Base-by-base conservation (phyloP, 106 monocot genomes). In the Narthecium ossifragum region DNA sequence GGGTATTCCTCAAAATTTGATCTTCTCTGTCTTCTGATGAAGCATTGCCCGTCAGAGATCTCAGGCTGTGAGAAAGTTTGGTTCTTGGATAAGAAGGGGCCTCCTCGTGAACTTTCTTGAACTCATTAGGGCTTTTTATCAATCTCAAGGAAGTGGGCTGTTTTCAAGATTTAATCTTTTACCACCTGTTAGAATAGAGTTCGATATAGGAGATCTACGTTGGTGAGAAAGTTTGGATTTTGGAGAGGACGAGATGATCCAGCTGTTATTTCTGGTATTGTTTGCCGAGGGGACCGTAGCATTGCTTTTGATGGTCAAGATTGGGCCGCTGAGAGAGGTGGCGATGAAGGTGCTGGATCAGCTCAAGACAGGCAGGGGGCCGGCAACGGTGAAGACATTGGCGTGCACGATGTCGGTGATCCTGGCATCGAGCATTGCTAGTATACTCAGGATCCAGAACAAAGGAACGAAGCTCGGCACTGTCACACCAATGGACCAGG, bases 401-500 rank as follows among this genome's bases (percentile, higher is more conserved):
- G 85, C 82, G 3, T 94, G 89, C 68, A 94, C 93, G 15, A 60
- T 89, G 78, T 76, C 72, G 10, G 75, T 83, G 59, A 78, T 94
- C 31, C 48, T 85, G 25, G 62, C 73, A 32, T 94, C 93, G 53
- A 94, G 85, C 55, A 37, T 94, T 5, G 32, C 65, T 17, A 89
- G 75, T 70, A 82, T 89, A 22, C 63, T 85, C 55, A 88, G 72
- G 72, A 89, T 94, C 63, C 88, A 89, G 77, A 83, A 83, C 54
- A 69, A 81, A 41, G 85, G 82, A 8, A 26, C 65, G 23, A 88
- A 89, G 76, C 85, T 94, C 52, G 93, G 93, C 29, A 89, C 85
- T 26, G 77, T 94, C 66, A 89, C 81, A 57, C 90, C 90, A 3
- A 85, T 85, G 85, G 90, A 90, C 46, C 90, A 90, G 63, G 90